Evolutionary conservation across 2,329 filamentous ascomycete genomes (phyloP), one percentile per base, ranked within the genome.

Genomic region (Clarireedia monteithiana): DNA sequence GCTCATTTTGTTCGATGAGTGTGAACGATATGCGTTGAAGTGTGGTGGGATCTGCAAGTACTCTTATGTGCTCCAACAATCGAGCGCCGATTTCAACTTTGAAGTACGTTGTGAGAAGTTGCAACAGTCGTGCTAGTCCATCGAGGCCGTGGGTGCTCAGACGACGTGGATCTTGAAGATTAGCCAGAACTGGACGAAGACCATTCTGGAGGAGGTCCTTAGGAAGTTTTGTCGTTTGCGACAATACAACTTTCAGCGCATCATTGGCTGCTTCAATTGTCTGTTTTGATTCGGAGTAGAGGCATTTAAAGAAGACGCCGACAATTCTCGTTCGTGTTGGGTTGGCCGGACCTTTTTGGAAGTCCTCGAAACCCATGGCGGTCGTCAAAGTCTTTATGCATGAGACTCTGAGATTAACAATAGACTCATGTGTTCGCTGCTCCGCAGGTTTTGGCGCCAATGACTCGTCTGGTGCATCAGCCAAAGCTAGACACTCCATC

Each of bases 21-120:
- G 87, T 91, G 71, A 99, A 99, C 0, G 92, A 96, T 1, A 94
- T 89, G 66, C 91, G 89, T 69, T 97, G 91, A 62, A 97, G 75
- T 14, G 84, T 80, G 51, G 77, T 79, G 2, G 88, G 81, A 57
- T 96, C 91, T 1, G 92, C 91, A 61, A 99, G 91, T 10, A 86
- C 82, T 68, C 92, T 92, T 72, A 96, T 87, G 66, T 99, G 94
- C 61, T 97, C 92, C 9, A 99, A 77, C n/a, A 99, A 74, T 24
- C 94, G 83, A 23, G 89, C 83, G 6, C 94, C 95, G 53, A 99
- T 99, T 69, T 99, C 94, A 0, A 97, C 91, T 72, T 99, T 99
- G 74, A 99, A 99, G 70, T 99, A 99, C 58, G 94, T 97, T 0
- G 92, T 99, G 17, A 99, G 77, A 2, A 99, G 78, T 61, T 94